Evolutionary conservation across 345 rosid species (phyloP).

Genomic region (Noccaea caerulescens): DNA sequence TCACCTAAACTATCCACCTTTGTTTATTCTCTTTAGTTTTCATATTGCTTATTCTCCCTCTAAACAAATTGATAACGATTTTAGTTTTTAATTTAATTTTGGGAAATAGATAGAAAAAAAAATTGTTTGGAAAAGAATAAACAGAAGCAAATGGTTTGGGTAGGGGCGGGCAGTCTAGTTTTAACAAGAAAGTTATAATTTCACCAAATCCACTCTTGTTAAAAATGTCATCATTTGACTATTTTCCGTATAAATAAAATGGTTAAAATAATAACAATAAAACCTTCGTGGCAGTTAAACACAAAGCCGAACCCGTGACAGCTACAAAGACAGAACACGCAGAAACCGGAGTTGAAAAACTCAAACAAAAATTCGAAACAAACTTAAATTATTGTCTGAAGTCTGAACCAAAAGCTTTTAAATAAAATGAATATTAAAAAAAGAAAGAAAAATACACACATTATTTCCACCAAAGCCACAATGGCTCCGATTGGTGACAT

Average conservation of each 20-base stretch:
- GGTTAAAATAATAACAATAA: conserved; percentile 1
- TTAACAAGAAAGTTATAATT: not conserved
- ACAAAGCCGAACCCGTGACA: conserved; percentile 25
- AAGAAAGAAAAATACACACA: not conserved
- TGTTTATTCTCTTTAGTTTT: too few relatives aligned
- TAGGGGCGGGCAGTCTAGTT: too few relatives aligned
- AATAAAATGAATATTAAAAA: not conserved
- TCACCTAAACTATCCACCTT: too few relatives aligned
- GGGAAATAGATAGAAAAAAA: too few relatives aligned
- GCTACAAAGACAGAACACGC: conserved; percentile 28
- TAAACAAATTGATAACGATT: too few relatives aligned
- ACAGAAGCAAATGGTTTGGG: too few relatives aligned
- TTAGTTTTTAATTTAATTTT: too few relatives aligned
- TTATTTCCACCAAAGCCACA: conserved; percentile 42
- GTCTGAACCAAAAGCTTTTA: not conserved
- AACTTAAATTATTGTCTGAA: conserved; percentile 23
- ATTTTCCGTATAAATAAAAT: not conserved
- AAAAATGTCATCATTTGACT: not conserved
- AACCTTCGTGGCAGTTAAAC: conserved; percentile 19
- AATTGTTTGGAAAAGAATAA: too few relatives aligned
- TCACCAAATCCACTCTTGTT: not conserved
- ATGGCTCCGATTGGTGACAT: too few relatives aligned
- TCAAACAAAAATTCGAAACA: conserved; percentile 17
- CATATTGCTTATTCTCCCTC: too few relatives aligned
- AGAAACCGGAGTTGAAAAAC: conserved; percentile 24